Percentiles rank a stretch among this genome's conserved stretches.
phyloP scores from a whole-genome alignment of 2,329 filamentous ascomycete species.

The Falciphora oryzae region DNA sequence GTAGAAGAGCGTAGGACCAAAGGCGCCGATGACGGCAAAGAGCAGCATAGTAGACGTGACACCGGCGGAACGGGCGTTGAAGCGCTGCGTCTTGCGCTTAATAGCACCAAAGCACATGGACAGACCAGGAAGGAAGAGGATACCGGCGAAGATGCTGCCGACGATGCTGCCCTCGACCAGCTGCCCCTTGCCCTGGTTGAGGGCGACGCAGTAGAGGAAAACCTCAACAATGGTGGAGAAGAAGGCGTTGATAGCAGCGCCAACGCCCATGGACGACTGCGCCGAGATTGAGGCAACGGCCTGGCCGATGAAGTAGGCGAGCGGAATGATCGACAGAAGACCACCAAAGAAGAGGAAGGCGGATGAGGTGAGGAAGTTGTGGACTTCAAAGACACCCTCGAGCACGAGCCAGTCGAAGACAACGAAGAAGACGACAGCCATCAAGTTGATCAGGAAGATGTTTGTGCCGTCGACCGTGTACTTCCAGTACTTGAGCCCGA shows the following conservation, averaged over 20 bases:
- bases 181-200: slow-evolving; percentile 85
- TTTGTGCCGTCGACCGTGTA: slow-evolving; percentile 98
- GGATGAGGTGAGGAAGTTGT: slow-evolving; percentile 71
- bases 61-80: slow-evolving; percentile 93
- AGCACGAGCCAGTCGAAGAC: slow-evolving; percentile 90
- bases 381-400: slow-evolving; percentile 58
- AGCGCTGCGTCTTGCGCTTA: slow-evolving; percentile 95
- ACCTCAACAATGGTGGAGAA: slow-evolving; percentile 98
- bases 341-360: slow-evolving; percentile 77
- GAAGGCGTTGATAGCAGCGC: slow-evolving; percentile 95
- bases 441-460: slow-evolving; percentile 97
- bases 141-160: slow-evolving; percentile 94
- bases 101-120: slow-evolving; percentile 99
- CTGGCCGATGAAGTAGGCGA: slow-evolving; percentile 98
- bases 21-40: slow-evolving; percentile 92
- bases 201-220: slow-evolving; percentile 91
- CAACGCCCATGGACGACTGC: slow-evolving; percentile 96
- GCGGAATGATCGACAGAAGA: slow-evolving; percentile 85
- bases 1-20: slow-evolving; percentile 94
- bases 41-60: slow-evolving; percentile 97
- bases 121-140: slow-evolving; percentile 86
- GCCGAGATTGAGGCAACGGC: slow-evolving; percentile 97
- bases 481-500: slow-evolving; percentile 96
- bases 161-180: slow-evolving; percentile 96
- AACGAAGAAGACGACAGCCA: slow-evolving; percentile 87